Evolutionary conservation across 192 early-diverging fungal species (phyloP), one percentile per base, ranked within the genome.

Genomic region (Radiomyces spectabilis): DNA sequence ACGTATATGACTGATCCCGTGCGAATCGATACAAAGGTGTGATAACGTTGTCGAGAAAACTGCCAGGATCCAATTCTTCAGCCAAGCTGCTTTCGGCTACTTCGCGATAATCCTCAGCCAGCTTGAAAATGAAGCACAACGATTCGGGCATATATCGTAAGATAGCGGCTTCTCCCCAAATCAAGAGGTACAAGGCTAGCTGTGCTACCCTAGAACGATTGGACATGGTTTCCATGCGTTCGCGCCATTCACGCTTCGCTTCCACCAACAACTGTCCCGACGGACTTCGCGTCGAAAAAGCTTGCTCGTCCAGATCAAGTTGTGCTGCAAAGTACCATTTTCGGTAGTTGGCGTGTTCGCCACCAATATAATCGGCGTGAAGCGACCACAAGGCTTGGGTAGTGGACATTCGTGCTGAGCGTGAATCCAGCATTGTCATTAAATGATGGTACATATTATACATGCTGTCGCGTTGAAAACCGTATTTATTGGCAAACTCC

Each of bases 261-360:
- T 82, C 74, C 9, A 22, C 39, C 53, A 51, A 52, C 4, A 54
- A 32, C 7, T 48, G 51, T 7, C 46, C 63, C 4, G 63, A 41
- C 0, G 59, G 32, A 26, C 24, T 53, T 13, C 27, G 59, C 55
- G 35, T 15, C 1, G 42, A 39, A 18, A 30, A 40, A 10, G 30
- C 35, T 21, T 26, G 24, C 16, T 53, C 52, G 53, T 82, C 76
- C 55, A 72, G 62, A 62, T 82, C 80, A 6, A 82, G 69, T 59
- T 80, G 80, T 12, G 78, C 76, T 26, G 82, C 77, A 60, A 84
- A 82, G 62, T 78, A 84, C 82, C 82, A 84, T 50, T 73, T 78
- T 30, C 80, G 70, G 57, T 84, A 84, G 66, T 84, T 84, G 19
- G 80, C 80, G 38, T 84, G 69, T 59, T 82, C 75, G 13, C 82